Conservation (phyloP, 1,284 basidiomycete species). For the Rhodofomes roseus region DNA sequence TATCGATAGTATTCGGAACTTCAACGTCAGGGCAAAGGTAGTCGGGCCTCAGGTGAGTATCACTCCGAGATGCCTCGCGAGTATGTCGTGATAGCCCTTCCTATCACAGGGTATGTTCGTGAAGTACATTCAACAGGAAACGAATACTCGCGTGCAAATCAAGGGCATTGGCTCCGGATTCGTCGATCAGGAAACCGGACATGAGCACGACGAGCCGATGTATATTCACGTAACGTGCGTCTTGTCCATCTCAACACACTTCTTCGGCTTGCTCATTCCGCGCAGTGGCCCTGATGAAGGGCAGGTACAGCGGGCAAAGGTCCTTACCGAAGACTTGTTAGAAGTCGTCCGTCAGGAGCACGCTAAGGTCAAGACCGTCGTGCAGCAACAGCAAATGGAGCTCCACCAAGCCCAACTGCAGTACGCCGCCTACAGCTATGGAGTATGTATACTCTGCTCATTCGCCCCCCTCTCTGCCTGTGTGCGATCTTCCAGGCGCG, state of each 20-base stretch:
- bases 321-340: constrained; percentile 85
- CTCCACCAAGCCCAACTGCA: constrained; percentile 76
- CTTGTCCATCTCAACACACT: not conserved
- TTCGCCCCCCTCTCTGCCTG: constrained; percentile 14
- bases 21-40: constrained; percentile 96
- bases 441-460: constrained; percentile 44
- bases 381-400: constrained; percentile 77
- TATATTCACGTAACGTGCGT: constrained; percentile 88
- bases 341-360: constrained; percentile 84
- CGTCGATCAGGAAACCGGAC: constrained; percentile 90
- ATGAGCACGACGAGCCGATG: constrained; percentile 89
- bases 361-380: constrained; percentile 64
- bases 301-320: constrained; percentile 85
- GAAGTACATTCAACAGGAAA: constrained; percentile 98
- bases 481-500: constrained; percentile 9
- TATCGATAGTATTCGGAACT: constrained; percentile 89
- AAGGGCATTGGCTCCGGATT: constrained; percentile 96
- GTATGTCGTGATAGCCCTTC: not conserved
- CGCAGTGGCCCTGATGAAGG: constrained; percentile 83
- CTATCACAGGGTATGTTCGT: constrained; percentile 86
- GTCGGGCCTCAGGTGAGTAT: constrained; percentile 84
- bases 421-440: constrained; percentile 69
- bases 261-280: constrained; percentile 3
- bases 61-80: not conserved
- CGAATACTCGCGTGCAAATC: constrained; percentile 96